These are phyloP conservation scores for Heliocybe sulcata DNA, from an alignment of 1,284 basidiomycete species.

Conservation along the genomic window DNA sequence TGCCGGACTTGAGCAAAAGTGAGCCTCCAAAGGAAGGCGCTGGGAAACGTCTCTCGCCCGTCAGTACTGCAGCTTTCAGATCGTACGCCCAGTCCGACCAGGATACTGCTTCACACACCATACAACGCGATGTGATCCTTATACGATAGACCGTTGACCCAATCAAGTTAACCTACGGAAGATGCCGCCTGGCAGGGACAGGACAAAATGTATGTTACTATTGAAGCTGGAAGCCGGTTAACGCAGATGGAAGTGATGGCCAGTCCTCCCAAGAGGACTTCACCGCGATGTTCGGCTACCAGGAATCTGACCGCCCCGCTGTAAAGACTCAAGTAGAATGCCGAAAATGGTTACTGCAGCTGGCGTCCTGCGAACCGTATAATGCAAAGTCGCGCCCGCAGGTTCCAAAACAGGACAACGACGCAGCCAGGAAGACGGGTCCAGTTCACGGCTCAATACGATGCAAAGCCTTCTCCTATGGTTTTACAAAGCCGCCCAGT, in stretches of 20 bases:
- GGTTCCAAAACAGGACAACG: neutral
- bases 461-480: neutral
- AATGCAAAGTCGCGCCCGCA: neutral
- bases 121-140: too few relatives aligned
- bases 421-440: neutral
- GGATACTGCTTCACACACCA: too few relatives aligned
- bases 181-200: too few relatives aligned
- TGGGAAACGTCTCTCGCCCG: neutral
- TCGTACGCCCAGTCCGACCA: too few relatives aligned
- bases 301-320: neutral
- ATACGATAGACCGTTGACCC: too few relatives aligned
- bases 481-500: neutral
- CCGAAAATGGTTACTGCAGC: neutral
- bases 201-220: too few relatives aligned
- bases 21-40: neutral
- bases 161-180: too few relatives aligned
- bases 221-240: too few relatives aligned
- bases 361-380: neutral
- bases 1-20: neutral
- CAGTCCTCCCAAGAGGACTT: too few relatives aligned
- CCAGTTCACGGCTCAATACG: neutral
- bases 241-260: too few relatives aligned
- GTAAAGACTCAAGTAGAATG: neutral
- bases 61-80: too few relatives aligned
- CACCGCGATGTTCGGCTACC: too few relatives aligned